A percentile compares a stretch with the other conserved stretches of the same genome.
Evolutionary conservation across 371 early-diverging fungal species (phyloP).

Genomic region (Sporodiniella umbellata): DNA sequence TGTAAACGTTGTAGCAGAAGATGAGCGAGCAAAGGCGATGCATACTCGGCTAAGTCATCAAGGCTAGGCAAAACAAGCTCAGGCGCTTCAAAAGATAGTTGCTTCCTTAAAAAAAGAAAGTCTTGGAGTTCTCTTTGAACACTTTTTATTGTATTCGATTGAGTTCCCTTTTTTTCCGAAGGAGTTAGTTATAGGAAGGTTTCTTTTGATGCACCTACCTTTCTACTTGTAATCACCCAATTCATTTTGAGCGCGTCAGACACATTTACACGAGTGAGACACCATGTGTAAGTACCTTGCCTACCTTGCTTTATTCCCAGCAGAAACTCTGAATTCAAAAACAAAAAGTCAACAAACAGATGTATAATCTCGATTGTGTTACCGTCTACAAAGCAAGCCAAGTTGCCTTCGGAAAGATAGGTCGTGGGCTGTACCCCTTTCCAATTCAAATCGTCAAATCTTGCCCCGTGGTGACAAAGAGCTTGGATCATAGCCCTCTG

Average conservation of each 20-base stretch:
- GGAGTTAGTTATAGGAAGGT: no score
- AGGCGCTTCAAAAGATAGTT: slow-evolving; percentile 37
- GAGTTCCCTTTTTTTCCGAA: background rate
- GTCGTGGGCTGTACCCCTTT: slow-evolving; percentile 35
- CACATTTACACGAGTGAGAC: slow-evolving; percentile 29
- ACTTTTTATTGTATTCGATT: slow-evolving; percentile 26
- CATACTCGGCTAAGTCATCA: slow-evolving; percentile 32
- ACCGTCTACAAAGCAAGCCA: slow-evolving; percentile 39
- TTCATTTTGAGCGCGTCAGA: no score
- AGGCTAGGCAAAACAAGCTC: slow-evolving; percentile 48
- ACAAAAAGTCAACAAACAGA: no score
- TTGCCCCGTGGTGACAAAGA: slow-evolving; percentile 8
- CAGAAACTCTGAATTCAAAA: background rate
- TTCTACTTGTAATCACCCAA: slow-evolving; percentile 36
- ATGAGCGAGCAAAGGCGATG: slow-evolving; percentile 23
- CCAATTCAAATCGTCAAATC: slow-evolving; percentile 4
- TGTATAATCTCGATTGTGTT: no score
- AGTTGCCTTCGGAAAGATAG: slow-evolving; percentile 19
- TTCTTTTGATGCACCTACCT: slow-evolving; percentile 15
- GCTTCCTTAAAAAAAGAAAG: slow-evolving; percentile 38
- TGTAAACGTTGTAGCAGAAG: slow-evolving; percentile 29
- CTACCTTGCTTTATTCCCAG: background rate
- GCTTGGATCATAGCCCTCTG: slow-evolving; percentile 6
- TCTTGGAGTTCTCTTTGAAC: slow-evolving; percentile 44
- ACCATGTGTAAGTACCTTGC: slow-evolving; percentile 4